These are phyloP conservation scores for Thalassiosira sp. DNA, from an alignment of 352 stramenopile species.

Conservation along the genomic window DNA sequence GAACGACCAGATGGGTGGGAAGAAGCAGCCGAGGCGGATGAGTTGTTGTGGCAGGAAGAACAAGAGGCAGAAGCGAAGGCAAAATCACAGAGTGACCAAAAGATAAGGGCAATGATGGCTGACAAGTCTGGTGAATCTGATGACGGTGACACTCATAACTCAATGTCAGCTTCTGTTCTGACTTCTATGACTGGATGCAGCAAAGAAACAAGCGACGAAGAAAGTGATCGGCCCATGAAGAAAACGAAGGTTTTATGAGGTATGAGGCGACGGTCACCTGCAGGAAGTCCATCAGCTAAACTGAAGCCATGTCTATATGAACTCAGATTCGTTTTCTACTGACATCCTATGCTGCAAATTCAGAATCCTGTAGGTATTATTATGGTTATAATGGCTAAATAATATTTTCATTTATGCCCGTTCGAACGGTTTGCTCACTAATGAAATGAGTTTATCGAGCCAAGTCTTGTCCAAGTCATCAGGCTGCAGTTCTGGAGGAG, in stretches of 20 bases:
- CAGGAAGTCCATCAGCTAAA: no score
- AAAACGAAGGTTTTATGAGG: conserved; percentile 3
- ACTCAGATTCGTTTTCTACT: no score
- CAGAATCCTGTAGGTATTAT: no score
- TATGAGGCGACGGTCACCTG: no score
- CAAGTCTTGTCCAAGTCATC: conserved; percentile 31
- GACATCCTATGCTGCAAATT: no score
- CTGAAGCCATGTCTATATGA: no score
- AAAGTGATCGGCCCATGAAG: conserved; percentile 2
- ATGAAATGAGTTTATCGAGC: conserved; percentile 39
- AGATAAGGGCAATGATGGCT: conserved; percentile 39
- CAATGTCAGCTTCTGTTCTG: conserved; percentile 19
- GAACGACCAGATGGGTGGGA: conserved; percentile 72
- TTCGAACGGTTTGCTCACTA: conserved; percentile 18
- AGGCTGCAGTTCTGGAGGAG: background rate
- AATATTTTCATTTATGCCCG: conserved; percentile 14
- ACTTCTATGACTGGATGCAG: conserved; percentile 19
- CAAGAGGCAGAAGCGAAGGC: conserved; percentile 41
- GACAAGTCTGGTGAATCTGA: conserved; percentile 30
- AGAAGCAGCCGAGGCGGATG: conserved; percentile 65
- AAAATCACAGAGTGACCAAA: conserved; percentile 44
- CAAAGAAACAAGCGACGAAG: conserved; percentile 21
- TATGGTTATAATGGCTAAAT: background rate
- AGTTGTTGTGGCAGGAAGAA: conserved; percentile 60
- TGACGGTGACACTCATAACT: conserved; percentile 16